phyloP scores from a whole-genome alignment of 1,284 basidiomycete genomes.

The Puccinia hordei region DNA sequence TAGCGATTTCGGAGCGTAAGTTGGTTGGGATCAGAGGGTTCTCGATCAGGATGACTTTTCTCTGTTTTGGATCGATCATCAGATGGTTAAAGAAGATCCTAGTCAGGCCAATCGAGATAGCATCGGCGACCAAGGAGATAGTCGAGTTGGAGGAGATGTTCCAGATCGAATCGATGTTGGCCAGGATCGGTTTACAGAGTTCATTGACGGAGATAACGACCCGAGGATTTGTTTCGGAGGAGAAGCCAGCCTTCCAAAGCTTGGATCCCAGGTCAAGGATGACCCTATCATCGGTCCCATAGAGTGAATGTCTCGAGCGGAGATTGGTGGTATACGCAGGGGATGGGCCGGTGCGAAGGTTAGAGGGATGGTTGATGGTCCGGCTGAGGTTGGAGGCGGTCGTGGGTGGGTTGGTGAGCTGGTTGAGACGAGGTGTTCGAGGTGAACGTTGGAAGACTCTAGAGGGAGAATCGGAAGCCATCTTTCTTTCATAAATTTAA shows the following conservation, averaged over 20 bases:
- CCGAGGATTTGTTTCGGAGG: conserved; percentile 78
- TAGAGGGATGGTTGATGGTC: conserved; percentile 3
- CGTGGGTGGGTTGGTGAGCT: background rate
- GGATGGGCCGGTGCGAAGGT: conserved; percentile 3
- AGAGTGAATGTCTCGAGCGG: conserved; percentile 64
- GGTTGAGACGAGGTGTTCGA: background rate
- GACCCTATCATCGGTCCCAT: conserved; percentile 81
- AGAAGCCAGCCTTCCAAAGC: conserved; percentile 85
- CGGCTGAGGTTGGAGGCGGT: background rate
- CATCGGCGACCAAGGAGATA: background rate
- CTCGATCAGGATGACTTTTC: conserved; percentile 89
- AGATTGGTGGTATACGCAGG: conserved; percentile 8
- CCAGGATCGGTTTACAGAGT: conserved; percentile 57
- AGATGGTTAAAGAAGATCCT: conserved; percentile 67
- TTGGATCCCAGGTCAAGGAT: conserved; percentile 80
- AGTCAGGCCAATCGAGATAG: background rate
- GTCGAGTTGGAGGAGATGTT: background rate
- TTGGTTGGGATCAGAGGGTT: conserved; percentile 80
- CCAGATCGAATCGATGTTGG: conserved; percentile 57
- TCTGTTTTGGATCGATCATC: conserved; percentile 85
- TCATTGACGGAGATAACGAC: conserved; percentile 66
- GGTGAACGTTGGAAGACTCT: conserved; percentile 4
- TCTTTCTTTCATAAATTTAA: background rate
- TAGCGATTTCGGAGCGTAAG: conserved; percentile 83
- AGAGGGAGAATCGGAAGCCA: background rate